Base-by-base conservation (phyloP, 2,329 filamentous ascomycete species). In the Diaporthe vaccinii region DNA sequence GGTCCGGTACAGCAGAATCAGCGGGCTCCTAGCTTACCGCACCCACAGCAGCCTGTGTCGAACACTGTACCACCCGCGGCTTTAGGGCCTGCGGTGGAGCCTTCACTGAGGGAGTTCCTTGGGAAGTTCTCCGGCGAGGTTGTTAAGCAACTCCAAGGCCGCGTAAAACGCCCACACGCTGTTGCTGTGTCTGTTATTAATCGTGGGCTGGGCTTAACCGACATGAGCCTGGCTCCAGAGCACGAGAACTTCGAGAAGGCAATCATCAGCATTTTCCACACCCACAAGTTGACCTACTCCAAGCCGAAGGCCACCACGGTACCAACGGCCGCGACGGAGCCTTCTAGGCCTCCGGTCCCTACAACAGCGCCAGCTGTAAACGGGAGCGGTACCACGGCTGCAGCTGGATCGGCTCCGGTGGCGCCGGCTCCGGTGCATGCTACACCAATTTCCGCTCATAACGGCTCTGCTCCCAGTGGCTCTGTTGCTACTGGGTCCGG, bases 121-220 rank as follows among this genome's bases (percentile, higher is more conserved):
- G 82, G 84, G 46, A 83, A 83, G 25, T 85, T 90, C 79, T 88
- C 87, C 78, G 84, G 85, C 15, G 86, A 87, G 14, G 82, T 89
- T 22, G 83, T 86, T 15, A 83, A 85, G 70, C 87, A 87, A 74
- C 82, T 89, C 57, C 83, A 83, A 68, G 86, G 85, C 76, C 84
- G 85, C 1, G 82, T 84, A 20, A 83, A 83, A 17, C 83, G 85
- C 74, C 83, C 86, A 22, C 85, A 88, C 74, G 86, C 84, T 34
- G 85, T 89, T 34, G 86, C 89, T 75, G 88, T 89, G 84, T 89
- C 87, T 9, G 88, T 88, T 17, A 82, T 90, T 76, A 89, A 89
- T 76, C 87, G 87, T 36, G 87, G 85, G 59, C 81, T 89, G 14
- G 87, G 87, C 0, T 83, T 90, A 62, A 85, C 88, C 76, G 83